Base-by-base conservation (phyloP, 2,329 filamentous ascomycete genomes). In the Cladosporium sp. region DNA sequence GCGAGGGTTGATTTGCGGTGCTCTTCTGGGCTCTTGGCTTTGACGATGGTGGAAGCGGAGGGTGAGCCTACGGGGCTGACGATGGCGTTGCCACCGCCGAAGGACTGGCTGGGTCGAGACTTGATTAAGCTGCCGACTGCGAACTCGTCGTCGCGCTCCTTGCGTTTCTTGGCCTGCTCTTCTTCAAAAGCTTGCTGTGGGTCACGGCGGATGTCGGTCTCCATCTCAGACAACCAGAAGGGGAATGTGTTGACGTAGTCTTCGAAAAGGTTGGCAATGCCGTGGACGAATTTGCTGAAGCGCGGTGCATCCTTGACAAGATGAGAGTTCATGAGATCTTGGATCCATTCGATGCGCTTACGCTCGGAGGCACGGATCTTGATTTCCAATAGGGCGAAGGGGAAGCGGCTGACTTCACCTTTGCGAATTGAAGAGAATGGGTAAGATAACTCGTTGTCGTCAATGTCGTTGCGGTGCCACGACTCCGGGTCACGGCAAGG, bases 261-360 rank as follows among this genome's bases (percentile, higher is more conserved):
- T 62, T 97, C 93, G 59, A 97, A 97, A 2, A 98, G 77, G 33
- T 85, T 84, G 7, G 92, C 91, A 4, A 94, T 84, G 54, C 93
- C 93, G 62, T 98, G 92, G 2, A 95, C 86, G 60, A 97, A 98
- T 68, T 98, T 98, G 61, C 90, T 96, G 72, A 98, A 98, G 43
- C 86, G 83, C 1, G 91, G 88, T 0, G 87, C 84, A 39, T 90
- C 83, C 65, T 95, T 90, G 55, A 98, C 87, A 4, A 98, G 79
- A 68, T 98, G 92, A 4, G 90, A 96, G 46, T 81, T 78, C 82
- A 95, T 96, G 58, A 98, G 73, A 59, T 98, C 93, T 58, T 90
- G 82, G 29, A 97, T 77, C 93, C 93, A 98, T 56, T 84, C 80
- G 4, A 86, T 85, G 49, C 83, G 82, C 68, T 88, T 90, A 57